A percentile compares a stretch with the other conserved stretches of the same genome.
Conservation (phyloP, 306 rosid genomes). For the Castanea sativa region DNA sequence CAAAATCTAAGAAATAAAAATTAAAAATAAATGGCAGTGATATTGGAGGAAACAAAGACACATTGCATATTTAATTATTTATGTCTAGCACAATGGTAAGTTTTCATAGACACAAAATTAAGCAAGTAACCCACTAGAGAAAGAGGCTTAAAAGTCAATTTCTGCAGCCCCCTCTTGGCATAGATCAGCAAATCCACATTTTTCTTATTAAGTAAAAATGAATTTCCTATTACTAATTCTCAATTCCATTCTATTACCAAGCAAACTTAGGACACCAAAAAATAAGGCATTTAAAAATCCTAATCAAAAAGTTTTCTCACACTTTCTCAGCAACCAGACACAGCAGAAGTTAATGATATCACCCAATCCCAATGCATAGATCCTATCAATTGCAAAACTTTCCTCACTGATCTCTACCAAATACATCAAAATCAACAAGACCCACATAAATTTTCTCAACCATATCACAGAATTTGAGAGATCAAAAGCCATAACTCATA, state of each 20-base stretch:
- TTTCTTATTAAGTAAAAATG: neutral
- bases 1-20: neutral
- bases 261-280: neutral
- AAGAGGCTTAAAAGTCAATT: neutral
- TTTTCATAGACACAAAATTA: neutral
- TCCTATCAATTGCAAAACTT: constrained; percentile 23
- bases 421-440: constrained; percentile 20
- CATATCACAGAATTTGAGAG: constrained; percentile 13
- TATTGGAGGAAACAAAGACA: neutral
- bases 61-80: neutral
- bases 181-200: neutral
- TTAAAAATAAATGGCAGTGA: neutral
- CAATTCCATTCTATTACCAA: neutral
- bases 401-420: constrained; percentile 1
- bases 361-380: constrained; percentile 19
- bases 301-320: constrained; percentile 10
- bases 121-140: neutral
- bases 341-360: constrained; percentile 8
- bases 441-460: constrained; percentile 7
- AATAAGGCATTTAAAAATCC: neutral
- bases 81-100: neutral
- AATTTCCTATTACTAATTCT: neutral
- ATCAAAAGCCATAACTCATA: constrained; percentile 23
- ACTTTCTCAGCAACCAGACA: constrained; percentile 30
- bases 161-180: neutral